Evolutionary conservation across 2,329 filamentous ascomycete genomes (phyloP).

Genomic region (Penicillium frequentans): DNA sequence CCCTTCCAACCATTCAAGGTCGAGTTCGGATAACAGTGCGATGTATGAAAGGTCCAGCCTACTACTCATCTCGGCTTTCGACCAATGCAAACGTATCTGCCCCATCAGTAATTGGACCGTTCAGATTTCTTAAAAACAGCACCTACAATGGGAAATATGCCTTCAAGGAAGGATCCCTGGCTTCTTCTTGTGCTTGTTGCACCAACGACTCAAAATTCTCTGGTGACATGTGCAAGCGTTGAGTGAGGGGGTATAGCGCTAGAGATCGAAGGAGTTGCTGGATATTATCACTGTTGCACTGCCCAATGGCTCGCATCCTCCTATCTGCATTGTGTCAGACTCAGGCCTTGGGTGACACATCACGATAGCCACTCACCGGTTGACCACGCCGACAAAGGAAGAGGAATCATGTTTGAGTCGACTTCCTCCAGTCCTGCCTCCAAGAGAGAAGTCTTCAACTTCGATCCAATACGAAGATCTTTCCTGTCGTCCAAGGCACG

Average conservation of each 20-base stretch:
- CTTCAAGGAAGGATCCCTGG: constrained; percentile 37
- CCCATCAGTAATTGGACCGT: background rate
- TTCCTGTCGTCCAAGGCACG: constrained; percentile 63
- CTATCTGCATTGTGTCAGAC: constrained; percentile 38
- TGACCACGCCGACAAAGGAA: constrained; percentile 71
- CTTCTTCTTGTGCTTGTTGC: constrained; percentile 39
- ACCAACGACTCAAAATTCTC: constrained; percentile 40
- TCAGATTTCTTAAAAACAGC: background rate
- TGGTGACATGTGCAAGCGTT: constrained; percentile 42
- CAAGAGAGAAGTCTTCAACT: constrained; percentile 59
- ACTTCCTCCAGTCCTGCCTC: constrained; percentile 68
- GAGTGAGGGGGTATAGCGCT: constrained; percentile 47
- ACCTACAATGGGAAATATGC: constrained; percentile 49
- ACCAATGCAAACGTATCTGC: constrained; percentile 44
- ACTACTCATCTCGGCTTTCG: constrained; percentile 1
- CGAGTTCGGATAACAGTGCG: background rate
- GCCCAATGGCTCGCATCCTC: constrained; percentile 44
- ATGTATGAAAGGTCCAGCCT: background rate
- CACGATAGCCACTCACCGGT: constrained; percentile 51
- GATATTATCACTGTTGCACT: constrained; percentile 39
- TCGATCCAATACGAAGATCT: constrained; percentile 64
- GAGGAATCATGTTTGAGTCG: constrained; percentile 62
- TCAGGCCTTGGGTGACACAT: background rate
- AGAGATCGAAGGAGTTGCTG: constrained; percentile 40
- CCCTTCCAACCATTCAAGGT: background rate